A percentile compares a stretch with the other conserved stretches of the same genome.
phyloP scores from a whole-genome alignment of 176 grass and related monocot genomes.

The Avena eriantha region DNA sequence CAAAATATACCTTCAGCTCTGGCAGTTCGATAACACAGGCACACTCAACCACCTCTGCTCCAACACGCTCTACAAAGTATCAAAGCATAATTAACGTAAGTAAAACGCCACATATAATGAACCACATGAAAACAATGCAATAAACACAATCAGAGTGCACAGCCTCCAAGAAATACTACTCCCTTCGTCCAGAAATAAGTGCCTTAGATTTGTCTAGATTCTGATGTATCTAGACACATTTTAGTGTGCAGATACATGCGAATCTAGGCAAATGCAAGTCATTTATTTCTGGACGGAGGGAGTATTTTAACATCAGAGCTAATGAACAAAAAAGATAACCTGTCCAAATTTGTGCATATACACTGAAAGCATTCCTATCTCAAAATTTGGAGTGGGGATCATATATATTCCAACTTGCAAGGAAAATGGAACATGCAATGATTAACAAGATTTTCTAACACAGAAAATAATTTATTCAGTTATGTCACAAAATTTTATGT shows the following conservation, averaged over 20 bases:
- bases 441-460: constrained; percentile 13
- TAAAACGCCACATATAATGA: neutral
- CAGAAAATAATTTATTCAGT: neutral
- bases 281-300: too few species aligned
- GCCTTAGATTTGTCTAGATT: too few species aligned
- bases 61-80: constrained; percentile 75
- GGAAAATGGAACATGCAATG: neutral
- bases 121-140: neutral
- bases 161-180: neutral
- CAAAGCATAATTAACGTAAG: constrained; percentile 15
- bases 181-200: too few species aligned
- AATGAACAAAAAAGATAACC: neutral
- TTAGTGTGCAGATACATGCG: too few species aligned
- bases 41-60: constrained; percentile 84
- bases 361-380: constrained; percentile 2
- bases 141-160: neutral
- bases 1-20: constrained; percentile 71
- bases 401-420: constrained; percentile 25
- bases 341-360: neutral
- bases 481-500: neutral
- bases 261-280: too few species aligned
- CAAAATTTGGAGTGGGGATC: neutral
- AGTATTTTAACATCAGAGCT: neutral
- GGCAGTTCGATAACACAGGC: constrained; percentile 95
- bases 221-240: too few species aligned